Evolutionary conservation across 345 rosid species (phyloP).

Genomic region (Xanthoceras sorbifolium): DNA sequence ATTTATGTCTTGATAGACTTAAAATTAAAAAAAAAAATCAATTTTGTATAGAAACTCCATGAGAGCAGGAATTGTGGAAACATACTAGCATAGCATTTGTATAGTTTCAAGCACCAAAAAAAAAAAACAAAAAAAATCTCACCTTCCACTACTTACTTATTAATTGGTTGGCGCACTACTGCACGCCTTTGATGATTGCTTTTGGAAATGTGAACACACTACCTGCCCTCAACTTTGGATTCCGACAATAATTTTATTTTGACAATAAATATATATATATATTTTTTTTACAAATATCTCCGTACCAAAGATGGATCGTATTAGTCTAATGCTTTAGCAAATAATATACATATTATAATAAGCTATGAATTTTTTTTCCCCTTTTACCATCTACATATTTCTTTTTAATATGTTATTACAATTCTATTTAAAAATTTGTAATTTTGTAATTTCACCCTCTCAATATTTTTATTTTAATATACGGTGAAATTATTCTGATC

Average conservation of each 20-base stretch:
- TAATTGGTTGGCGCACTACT: constrained; percentile 32
- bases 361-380: no score
- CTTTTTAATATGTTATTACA: no score
- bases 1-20: background rate
- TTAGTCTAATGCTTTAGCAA: no score
- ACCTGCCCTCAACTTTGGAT: background rate
- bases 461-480: no score
- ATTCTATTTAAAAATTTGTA: no score
- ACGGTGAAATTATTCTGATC: no score
- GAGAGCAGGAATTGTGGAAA: background rate
- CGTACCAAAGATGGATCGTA: no score
- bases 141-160: constrained; percentile 11
- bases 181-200: constrained; percentile 1
- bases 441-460: no score
- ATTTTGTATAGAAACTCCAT: background rate
- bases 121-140: background rate
- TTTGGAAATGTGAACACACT: background rate
- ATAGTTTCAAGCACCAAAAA: background rate
- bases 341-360: no score
- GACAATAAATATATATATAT: no score
- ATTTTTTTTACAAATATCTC: background rate
- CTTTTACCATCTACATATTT: no score
- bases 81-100: background rate
- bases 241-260: no score
- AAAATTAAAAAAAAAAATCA: background rate